phyloP scores from a whole-genome alignment of 2,329 filamentous ascomycete species.

The Venturia carpophila region DNA sequence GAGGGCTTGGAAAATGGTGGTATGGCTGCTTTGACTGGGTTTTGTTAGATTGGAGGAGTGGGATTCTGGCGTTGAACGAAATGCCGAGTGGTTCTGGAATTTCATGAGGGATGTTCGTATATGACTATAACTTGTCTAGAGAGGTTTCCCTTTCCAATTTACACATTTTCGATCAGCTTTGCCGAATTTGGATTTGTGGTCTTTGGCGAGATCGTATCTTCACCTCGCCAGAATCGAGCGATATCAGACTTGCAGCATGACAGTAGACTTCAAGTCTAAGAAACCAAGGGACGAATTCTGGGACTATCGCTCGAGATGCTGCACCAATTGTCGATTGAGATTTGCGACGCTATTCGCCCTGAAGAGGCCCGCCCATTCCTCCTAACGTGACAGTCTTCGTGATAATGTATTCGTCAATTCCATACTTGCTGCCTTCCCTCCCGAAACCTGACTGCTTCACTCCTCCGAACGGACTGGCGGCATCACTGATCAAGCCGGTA shows the following conservation, averaged over 20 bases:
- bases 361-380: slow-evolving; percentile 29
- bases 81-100: neutral
- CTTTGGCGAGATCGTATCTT: too few relatives aligned
- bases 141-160: too few relatives aligned
- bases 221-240: too few relatives aligned
- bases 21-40: slow-evolving; percentile 14
- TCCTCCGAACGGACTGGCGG: slow-evolving; percentile 41
- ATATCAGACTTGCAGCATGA: too few relatives aligned
- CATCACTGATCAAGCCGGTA: slow-evolving; percentile 43
- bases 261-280: too few relatives aligned
- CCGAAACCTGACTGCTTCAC: slow-evolving; percentile 46
- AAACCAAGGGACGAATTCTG: too few relatives aligned
- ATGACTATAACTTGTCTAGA: neutral
- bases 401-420: slow-evolving; percentile 42
- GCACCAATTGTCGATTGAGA: too few relatives aligned
- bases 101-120: neutral
- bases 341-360: neutral
- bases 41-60: slow-evolving; percentile 4
- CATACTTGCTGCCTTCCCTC: slow-evolving; percentile 42
- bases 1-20: neutral
- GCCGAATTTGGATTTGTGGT: too few relatives aligned
- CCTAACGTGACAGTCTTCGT: slow-evolving; percentile 48
- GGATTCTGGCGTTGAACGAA: neutral
- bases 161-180: too few relatives aligned
- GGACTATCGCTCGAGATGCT: too few relatives aligned